phyloP scores from a whole-genome alignment of 495 filamentous ascomycete species.

The Tuber brumale region DNA sequence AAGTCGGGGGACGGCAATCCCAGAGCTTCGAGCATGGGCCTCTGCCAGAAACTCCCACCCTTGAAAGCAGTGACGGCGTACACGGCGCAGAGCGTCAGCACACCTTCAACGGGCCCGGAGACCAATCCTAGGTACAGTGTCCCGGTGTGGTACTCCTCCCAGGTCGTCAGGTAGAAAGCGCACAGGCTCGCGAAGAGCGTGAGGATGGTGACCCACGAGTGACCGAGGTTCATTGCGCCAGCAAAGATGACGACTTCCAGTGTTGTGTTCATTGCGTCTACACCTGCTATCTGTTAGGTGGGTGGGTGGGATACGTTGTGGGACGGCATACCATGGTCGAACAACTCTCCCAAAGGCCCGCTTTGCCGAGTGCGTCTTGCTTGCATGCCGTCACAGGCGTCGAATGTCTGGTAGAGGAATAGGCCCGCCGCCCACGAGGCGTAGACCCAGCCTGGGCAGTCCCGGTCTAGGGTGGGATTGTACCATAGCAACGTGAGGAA shows the following conservation, averaged over 20 bases:
- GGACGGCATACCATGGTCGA: constrained; percentile 71
- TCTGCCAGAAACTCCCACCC: constrained; percentile 90
- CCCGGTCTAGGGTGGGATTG: constrained; percentile 84
- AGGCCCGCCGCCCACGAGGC: constrained; percentile 79
- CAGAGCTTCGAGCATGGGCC: constrained; percentile 63
- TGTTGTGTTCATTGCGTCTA: constrained; percentile 93
- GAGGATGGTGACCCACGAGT: constrained; percentile 81
- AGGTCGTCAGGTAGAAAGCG: constrained; percentile 90
- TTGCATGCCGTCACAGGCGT: constrained; percentile 91
- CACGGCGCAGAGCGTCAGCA: constrained; percentile 73
- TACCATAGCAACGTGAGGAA: constrained; percentile 93
- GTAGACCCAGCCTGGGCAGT: constrained; percentile 94
- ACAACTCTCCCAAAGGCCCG: constrained; percentile 89
- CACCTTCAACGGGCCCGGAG: constrained; percentile 91
- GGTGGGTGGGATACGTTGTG: constrained; percentile 15
- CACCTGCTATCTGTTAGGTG: constrained; percentile 47
- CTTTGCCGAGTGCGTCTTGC: constrained; percentile 89
- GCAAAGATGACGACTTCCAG: constrained; percentile 89
- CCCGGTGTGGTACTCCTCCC: constrained; percentile 98
- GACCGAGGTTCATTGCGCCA: constrained; percentile 82
- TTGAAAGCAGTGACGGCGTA: constrained; percentile 78
- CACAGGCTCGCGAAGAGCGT: constrained; percentile 65
- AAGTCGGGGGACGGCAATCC: constrained; percentile 59
- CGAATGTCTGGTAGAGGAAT: constrained; percentile 96
- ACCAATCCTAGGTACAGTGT: constrained; percentile 86